Evolutionary conservation across 2,329 filamentous ascomycete species (phyloP).

Genomic region (Fusarium tjaetaba): DNA sequence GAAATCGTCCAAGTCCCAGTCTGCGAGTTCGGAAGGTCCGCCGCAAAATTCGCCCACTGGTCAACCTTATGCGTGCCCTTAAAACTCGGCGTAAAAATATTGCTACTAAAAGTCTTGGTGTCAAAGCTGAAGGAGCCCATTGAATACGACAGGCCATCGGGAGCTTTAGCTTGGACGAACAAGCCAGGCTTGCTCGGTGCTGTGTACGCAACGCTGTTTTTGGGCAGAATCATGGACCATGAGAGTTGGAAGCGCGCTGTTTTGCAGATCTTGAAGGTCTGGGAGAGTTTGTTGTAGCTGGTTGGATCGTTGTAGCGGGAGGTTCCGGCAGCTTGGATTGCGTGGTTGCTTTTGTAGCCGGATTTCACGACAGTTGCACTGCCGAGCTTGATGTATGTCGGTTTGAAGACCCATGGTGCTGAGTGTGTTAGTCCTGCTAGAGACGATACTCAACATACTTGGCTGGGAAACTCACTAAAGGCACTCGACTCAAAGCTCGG

Average conservation of each 20-base stretch:
- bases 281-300: not conserved
- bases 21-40: not conserved
- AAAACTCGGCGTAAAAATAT: not conserved
- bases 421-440: rapidly evolving
- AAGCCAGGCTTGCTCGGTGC: not conserved
- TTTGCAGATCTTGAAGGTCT: constrained; percentile 10
- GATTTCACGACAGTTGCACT: not conserved
- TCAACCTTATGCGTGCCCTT: not conserved
- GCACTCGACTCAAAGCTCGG: not conserved
- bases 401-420: not conserved
- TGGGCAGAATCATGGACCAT: constrained; percentile 1
- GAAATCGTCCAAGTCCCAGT: constrained; percentile 4
- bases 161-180: not conserved
- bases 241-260: not conserved
- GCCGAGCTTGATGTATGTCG: not conserved
- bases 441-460: rapidly evolving
- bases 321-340: not conserved
- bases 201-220: not conserved
- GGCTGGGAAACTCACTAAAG: not conserved
- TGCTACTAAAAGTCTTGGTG: not conserved
- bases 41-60: not conserved
- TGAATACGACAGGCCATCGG: not conserved
- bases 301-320: not conserved
- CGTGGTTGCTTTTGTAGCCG: not conserved
- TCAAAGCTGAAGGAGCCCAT: not conserved